Evolutionary conservation across 768 basidiomycete species (phyloP), one percentile per base, ranked within the genome.

Genomic region (Lactarius vividus): DNA sequence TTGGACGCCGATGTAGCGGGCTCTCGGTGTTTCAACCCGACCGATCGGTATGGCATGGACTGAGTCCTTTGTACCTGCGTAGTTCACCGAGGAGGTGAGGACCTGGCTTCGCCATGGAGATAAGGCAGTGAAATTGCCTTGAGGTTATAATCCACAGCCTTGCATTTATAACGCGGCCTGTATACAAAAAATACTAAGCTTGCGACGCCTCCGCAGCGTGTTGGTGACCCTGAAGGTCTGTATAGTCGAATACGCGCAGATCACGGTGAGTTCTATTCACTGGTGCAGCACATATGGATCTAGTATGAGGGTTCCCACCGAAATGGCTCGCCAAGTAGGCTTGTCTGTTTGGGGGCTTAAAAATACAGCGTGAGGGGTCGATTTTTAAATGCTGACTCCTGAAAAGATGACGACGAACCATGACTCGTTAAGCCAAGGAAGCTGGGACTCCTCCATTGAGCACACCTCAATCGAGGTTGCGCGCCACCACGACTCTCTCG

Each of bases 401-500:
- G 29, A 55, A 33, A 29, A 31, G 28, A 26, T 8, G 54, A 29
- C 9, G 18, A 55, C 28, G 54, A n/a, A 55, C n/a, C 28, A 29
- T 18, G 16, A 29, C 29, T 55, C 31, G 2, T 33, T 55, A 55
- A 31, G 54, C 54, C 26, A 53, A 11, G 13, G 54, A 52, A 52
- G 13, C 15, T 26, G 26, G 15, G 11, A 26, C 15, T 26, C 49
- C 49, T 52, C 49, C 49, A 26, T 13, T 46, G 44, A 49, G 23
- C 5, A 15, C 23, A 11, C 16, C 13, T 57, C 31, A 54, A 33
- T 29, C 39, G 40, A 29, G n/a, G n/a, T 26, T 53, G 31, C 64
- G 68, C 58, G 62, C 88, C 67, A 91, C 74, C 18, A 95, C 88
- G 57, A 88, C 86, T 68, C 94, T 84, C 65, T 88, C 81, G 69